Conservation (phyloP, 1,139 yeast genomes). For the Debaryomyces sp. region DNA sequence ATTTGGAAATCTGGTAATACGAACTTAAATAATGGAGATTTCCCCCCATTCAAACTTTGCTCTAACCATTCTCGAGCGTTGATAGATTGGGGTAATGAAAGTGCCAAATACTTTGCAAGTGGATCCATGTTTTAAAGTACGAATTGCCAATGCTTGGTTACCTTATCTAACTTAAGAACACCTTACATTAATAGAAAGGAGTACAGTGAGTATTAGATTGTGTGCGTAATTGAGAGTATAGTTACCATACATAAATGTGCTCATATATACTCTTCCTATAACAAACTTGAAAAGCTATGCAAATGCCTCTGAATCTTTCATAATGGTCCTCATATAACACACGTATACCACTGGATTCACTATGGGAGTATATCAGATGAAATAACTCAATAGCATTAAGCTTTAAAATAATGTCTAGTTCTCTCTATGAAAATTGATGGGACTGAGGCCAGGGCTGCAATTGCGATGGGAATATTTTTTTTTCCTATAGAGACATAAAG, state of each 20-base stretch:
- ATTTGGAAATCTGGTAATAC: conserved; percentile 87
- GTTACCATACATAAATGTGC: not conserved
- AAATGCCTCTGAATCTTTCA: not conserved
- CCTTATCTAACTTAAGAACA: not conserved
- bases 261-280: not conserved
- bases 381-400: not conserved
- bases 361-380: not conserved
- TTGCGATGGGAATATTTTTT: conserved; percentile 14
- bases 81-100: conserved; percentile 56
- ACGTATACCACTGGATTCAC: not conserved
- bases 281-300: not conserved
- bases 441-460: conserved; percentile 4
- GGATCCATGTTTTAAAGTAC: conserved; percentile 21
- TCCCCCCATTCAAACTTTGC: conserved; percentile 46
- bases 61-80: conserved; percentile 49
- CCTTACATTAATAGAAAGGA: not conserved
- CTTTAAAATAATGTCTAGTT: not conserved
- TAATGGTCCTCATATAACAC: not conserved
- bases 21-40: conserved; percentile 45
- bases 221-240: not conserved
- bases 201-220: conserved; percentile 1
- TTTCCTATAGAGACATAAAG: conserved; percentile 3
- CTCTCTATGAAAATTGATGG: not conserved
- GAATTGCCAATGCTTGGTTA: not conserved
- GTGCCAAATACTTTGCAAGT: conserved; percentile 47